Evolutionary conservation across 768 basidiomycete genomes (phyloP), one percentile per base, ranked within the genome.

Genomic region (Tylopilus subfusipes): DNA sequence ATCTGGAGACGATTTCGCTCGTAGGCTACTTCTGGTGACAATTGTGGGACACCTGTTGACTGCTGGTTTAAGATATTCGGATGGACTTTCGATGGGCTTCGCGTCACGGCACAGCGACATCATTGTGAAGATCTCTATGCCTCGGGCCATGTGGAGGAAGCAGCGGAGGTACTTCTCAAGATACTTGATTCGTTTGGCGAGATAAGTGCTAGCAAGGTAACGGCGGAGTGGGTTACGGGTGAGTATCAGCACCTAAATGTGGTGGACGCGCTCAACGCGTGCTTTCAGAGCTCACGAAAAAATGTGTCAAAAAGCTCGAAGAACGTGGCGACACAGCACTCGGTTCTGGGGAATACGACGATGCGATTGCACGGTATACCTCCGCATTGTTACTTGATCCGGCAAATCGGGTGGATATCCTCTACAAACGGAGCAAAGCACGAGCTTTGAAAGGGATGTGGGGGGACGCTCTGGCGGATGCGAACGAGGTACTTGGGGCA

Each of bases 41-140:
- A 2, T 3, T 8, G 12, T 12, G 11, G 25, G 6, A 11, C 9
- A 14, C 38, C n/a, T n/a, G 3, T 13, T 47, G 6, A 48, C n/a
- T n/a, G 13, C 21, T 16, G 10, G 2, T 16, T 24, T 2, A 30
- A 56, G 55, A 46, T 59, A 53, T 59, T 50, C 11, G 48, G 38
- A 38, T 53, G 58, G 54, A 24, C 2, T 6, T 59, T 59, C 12
- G 51, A 56, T 2, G 42, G 21, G 13, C 49, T 55, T 39, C 12
- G 3, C 2, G 2, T 30, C 13, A n/a, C n/a, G n/a, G n/a, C n/a
- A n/a, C n/a, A n/a, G n/a, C n/a, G n/a, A n/a, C n/a, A n/a, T n/a
- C n/a, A 29, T 21, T 53, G 53, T 14, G 47, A 54, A 21, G 19
- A 14, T 13, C 33, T 49, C n/a, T 8, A 10, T 36, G 31, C 24